A percentile compares a stretch with the other conserved stretches of the same genome.
These are phyloP conservation scores for Candida insectorum DNA, from an alignment of 805 yeast species.

Conservation along the genomic window DNA sequence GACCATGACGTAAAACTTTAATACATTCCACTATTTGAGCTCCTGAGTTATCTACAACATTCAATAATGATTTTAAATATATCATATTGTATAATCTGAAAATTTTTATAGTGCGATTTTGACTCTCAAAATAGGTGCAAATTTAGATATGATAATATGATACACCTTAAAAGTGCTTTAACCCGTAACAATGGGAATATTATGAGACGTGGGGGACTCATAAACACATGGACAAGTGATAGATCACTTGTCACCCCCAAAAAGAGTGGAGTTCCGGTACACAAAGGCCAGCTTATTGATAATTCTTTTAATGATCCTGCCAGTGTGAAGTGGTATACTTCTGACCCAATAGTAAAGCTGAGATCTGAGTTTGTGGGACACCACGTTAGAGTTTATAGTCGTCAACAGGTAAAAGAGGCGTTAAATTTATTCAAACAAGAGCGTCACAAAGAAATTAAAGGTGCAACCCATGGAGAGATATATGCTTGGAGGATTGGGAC, in stretches of 20 bases:
- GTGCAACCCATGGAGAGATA: conserved; percentile 70
- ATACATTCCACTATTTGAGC: conserved; percentile 94
- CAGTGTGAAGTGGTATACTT: conserved; percentile 24
- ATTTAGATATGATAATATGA: too few relatives aligned
- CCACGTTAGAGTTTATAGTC: conserved; percentile 37
- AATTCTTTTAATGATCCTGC: too few relatives aligned
- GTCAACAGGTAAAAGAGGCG: conserved; percentile 40
- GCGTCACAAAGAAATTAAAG: conserved; percentile 47
- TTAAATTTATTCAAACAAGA: conserved; percentile 39
- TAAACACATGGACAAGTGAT: too few relatives aligned
- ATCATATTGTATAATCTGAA: conserved; percentile 51
- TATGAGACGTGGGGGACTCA: too few relatives aligned
- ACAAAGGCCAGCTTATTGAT: too few relatives aligned
- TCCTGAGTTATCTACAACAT: conserved; percentile 93
- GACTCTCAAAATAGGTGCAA: too few relatives aligned
- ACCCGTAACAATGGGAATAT: too few relatives aligned
- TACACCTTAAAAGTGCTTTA: too few relatives aligned
- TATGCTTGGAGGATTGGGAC: conserved; percentile 65
- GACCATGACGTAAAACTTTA: conserved; percentile 87
- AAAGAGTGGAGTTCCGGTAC: too few relatives aligned
- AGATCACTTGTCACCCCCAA: too few relatives aligned
- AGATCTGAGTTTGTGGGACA: conserved; percentile 68
- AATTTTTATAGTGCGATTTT: conserved; percentile 1
- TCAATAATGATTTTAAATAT: conserved; percentile 80
- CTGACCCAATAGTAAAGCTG: conserved; percentile 32